phyloP scores from a whole-genome alignment of 2,329 filamentous ascomycete genomes.

The Ophiostoma ulmi region DNA sequence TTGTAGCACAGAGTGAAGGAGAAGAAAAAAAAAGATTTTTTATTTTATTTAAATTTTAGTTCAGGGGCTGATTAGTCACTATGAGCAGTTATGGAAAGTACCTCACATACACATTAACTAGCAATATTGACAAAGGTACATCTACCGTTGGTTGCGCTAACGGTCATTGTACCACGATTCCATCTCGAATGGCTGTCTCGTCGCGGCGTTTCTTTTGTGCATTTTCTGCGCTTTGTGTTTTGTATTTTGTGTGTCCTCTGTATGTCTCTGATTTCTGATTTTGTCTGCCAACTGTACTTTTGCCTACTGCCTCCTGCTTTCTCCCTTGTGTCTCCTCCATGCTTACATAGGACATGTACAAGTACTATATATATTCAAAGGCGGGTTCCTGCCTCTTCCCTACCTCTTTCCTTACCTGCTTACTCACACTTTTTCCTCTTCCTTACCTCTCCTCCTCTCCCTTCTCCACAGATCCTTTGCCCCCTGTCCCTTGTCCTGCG shows the following conservation, averaged over 20 bases:
- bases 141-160: background rate
- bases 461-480: background rate
- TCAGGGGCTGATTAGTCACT: conserved; percentile 4
- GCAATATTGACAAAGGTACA: background rate
- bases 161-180: background rate
- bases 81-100: background rate
- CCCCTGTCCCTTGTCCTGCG: background rate
- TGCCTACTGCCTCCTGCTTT: background rate
- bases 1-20: too few species aligned
- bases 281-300: background rate
- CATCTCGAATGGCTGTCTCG: conserved; percentile 5
- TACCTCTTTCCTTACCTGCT: background rate
- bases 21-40: too few species aligned
- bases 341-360: too few species aligned
- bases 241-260: background rate
- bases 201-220: background rate
- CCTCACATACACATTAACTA: background rate
- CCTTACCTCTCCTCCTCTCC: background rate
- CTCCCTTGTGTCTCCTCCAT: background rate
- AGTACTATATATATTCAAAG: too few species aligned
- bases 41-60: background rate
- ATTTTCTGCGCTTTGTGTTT: background rate
- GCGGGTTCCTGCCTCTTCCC: too few species aligned
- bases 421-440: background rate
- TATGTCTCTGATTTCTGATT: background rate